Evolutionary conservation across 352 stramenopile species (phyloP).

Genomic region (Thalassiosira mediterranea): DNA sequence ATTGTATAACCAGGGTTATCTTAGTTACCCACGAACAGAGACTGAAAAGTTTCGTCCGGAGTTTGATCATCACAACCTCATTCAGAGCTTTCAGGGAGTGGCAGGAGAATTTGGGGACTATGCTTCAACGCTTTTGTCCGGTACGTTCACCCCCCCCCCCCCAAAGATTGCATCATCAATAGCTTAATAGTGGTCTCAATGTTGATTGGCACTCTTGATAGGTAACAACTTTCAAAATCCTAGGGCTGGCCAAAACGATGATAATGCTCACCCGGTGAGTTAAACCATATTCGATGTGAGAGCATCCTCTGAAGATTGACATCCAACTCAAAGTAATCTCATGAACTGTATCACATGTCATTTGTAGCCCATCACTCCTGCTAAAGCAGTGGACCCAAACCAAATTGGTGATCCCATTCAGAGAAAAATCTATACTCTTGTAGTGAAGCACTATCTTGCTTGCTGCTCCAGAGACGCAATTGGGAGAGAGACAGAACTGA

Average conservation of each 20-base stretch:
- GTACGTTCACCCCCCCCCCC: no score
- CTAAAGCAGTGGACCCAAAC: conserved; percentile 89
- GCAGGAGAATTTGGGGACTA: conserved; percentile 68
- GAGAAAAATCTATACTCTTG: conserved; percentile 96
- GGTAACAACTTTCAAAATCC: conserved; percentile 85
- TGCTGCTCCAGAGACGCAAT: conserved; percentile 95
- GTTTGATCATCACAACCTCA: conserved; percentile 78
- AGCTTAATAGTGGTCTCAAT: no score
- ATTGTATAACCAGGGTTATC: conserved; percentile 96
- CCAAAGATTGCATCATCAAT: no score
- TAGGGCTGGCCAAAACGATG: conserved; percentile 90
- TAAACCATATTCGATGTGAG: no score
- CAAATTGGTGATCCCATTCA: conserved; percentile 87
- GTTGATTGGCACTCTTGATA: no score
- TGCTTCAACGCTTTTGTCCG: conserved; percentile 64
- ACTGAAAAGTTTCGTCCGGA: conserved; percentile 97
- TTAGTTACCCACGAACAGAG: conserved; percentile 99
- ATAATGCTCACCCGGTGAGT: conserved; percentile 97
- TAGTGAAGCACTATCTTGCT: conserved; percentile 97
- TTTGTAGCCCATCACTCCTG: conserved; percentile 99
- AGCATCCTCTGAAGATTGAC: no score
- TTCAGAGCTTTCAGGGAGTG: conserved; percentile 73
- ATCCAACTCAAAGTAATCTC: no score
- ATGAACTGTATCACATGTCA: no score
- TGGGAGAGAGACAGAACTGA: conserved; percentile 76